Percentiles rank a stretch among this genome's conserved stretches.
These are phyloP conservation scores for Chrysanthemum makinoi DNA, from an alignment of 129 eudicot genomes.

Conservation along the genomic window DNA sequence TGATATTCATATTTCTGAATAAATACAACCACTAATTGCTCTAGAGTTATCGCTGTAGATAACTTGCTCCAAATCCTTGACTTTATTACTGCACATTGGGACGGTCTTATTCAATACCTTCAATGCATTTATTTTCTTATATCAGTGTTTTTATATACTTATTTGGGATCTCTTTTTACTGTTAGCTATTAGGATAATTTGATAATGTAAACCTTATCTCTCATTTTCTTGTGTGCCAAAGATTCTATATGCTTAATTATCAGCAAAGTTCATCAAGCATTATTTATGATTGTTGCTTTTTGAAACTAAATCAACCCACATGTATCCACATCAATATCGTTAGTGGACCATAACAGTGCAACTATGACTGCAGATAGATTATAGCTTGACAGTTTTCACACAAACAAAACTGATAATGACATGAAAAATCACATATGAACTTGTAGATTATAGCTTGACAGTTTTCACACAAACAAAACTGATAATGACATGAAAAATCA, in stretches of 20 bases:
- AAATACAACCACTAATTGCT: not conserved
- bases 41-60: not conserved
- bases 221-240: too few relatives aligned
- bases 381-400: not conserved
- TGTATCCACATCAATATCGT: not conserved
- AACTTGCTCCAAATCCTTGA: not conserved
- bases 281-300: not conserved
- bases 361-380: not conserved
- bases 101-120: slow-evolving; percentile 2
- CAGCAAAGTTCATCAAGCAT: not conserved
- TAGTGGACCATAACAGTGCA: not conserved
- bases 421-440: too few relatives aligned
- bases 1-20: slow-evolving; percentile 13
- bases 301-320: not conserved
- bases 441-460: not conserved
- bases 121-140: not conserved
- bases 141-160: not conserved
- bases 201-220: too few relatives aligned
- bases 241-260: too few relatives aligned
- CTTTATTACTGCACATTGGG: not conserved
- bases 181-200: too few relatives aligned
- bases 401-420: too few relatives aligned
- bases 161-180: not conserved
- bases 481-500: too few relatives aligned
- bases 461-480: not conserved